Percentiles rank a stretch among this genome's conserved stretches.
Conservation (phyloP, 257 asterid genomes). For the Lantana camara region DNA sequence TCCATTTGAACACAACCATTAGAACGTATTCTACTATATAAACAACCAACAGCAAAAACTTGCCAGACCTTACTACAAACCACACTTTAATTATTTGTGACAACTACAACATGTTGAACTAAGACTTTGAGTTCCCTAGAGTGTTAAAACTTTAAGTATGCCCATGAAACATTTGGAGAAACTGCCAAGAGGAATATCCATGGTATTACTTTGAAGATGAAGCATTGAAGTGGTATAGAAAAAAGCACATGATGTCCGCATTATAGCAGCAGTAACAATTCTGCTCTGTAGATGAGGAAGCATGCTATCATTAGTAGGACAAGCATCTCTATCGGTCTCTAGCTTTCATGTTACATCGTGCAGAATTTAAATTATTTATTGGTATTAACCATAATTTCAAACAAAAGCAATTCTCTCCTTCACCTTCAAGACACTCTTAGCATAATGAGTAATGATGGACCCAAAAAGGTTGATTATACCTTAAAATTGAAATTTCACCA, state of each 20-base stretch:
- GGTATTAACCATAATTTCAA: neutral
- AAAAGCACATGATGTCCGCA: neutral
- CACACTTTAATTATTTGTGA: conserved; percentile 7
- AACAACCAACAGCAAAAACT: neutral
- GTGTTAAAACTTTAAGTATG: neutral
- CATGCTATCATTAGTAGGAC: neutral
- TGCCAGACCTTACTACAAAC: neutral
- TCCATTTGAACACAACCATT: neutral
- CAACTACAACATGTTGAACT: neutral
- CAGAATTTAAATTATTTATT: neutral
- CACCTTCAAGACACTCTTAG: conserved; percentile 10
- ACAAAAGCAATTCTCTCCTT: conserved; percentile 7
- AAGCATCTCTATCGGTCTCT: neutral
- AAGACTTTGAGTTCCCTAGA: neutral
- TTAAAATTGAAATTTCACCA: neutral
- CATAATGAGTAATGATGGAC: neutral
- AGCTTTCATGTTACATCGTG: neutral
- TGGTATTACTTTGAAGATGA: neutral
- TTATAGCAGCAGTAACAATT: neutral
- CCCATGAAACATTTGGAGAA: neutral
- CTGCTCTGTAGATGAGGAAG: neutral
- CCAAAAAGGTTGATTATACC: neutral
- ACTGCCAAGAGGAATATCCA: neutral
- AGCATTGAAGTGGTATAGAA: neutral
- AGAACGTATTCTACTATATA: neutral